Percentiles rank a stretch among this genome's conserved stretches.
phyloP scores from a whole-genome alignment of 2,329 filamentous ascomycete genomes.

The Pseudophaeomoniella oleicola region DNA sequence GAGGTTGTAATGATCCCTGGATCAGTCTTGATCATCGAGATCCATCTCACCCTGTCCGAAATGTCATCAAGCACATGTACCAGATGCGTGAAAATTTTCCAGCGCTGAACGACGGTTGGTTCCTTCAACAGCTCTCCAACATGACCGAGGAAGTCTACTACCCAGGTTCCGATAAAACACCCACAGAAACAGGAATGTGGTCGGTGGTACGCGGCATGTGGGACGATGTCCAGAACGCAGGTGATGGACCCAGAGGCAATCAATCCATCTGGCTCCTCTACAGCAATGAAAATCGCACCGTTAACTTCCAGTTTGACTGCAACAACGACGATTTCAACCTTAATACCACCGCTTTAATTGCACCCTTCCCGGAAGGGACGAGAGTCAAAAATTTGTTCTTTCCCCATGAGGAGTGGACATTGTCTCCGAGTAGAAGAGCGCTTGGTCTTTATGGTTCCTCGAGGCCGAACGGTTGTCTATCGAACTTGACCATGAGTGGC shows the following conservation, averaged over 20 bases:
- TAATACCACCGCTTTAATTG: slow-evolving; percentile 30
- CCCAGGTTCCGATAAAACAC: slow-evolving; percentile 36
- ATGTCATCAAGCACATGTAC: slow-evolving; percentile 47
- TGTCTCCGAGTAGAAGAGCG: slow-evolving; percentile 30
- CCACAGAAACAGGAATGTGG: slow-evolving; percentile 47
- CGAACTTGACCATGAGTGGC: slow-evolving; percentile 34
- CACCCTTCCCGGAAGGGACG: slow-evolving; percentile 39
- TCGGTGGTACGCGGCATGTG: slow-evolving; percentile 40
- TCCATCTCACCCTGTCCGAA: slow-evolving; percentile 45
- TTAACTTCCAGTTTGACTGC: slow-evolving; percentile 45
- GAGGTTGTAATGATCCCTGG: slow-evolving; percentile 31
- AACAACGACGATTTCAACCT: slow-evolving; percentile 18
- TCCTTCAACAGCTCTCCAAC: slow-evolving; percentile 40
- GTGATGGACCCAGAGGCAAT: slow-evolving; percentile 24
- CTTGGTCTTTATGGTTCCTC: slow-evolving; percentile 33
- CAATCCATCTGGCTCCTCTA: slow-evolving; percentile 31
- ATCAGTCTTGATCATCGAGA: slow-evolving; percentile 49
- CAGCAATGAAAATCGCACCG: slow-evolving; percentile 31
- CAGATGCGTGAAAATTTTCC: slow-evolving; percentile 42
- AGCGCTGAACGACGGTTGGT: slow-evolving; percentile 45
- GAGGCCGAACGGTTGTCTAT: slow-evolving; percentile 40
- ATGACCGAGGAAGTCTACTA: slow-evolving; percentile 36
- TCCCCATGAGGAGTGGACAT: slow-evolving; percentile 40
- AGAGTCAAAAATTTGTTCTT: slow-evolving; percentile 50
- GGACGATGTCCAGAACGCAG: slow-evolving; percentile 37